Conservation (phyloP, 2,329 filamentous ascomycete species). For the Thelonectria olida region DNA sequence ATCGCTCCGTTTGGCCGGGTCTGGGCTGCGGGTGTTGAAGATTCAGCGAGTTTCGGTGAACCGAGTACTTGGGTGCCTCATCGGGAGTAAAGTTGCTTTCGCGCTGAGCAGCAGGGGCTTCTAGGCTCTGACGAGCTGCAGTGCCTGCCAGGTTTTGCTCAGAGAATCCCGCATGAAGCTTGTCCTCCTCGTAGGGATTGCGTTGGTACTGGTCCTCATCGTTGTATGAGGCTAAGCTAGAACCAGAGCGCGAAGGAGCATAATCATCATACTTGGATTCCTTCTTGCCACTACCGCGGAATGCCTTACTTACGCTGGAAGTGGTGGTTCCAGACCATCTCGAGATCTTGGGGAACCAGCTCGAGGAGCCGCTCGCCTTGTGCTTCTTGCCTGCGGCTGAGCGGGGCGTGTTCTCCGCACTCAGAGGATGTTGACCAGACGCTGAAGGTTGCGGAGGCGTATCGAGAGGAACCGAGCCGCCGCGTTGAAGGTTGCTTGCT, state of each 20-base stretch:
- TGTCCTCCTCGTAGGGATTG: conserved; percentile 68
- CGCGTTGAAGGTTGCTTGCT: conserved; percentile 50
- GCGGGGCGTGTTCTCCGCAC: conserved; percentile 80
- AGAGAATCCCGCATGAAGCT: conserved; percentile 66
- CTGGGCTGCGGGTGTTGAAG: conserved; percentile 83
- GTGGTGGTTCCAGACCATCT: conserved; percentile 97
- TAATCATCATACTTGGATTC: conserved; percentile 69
- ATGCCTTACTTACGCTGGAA: conserved; percentile 83
- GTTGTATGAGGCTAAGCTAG: conserved; percentile 74
- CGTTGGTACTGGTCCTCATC: conserved; percentile 64
- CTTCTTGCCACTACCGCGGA: conserved; percentile 72
- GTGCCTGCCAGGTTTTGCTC: conserved; percentile 55
- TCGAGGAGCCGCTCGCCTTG: conserved; percentile 83
- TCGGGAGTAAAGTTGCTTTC: conserved; percentile 65
- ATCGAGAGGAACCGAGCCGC: conserved; percentile 62
- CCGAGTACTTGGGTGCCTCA: conserved; percentile 84
- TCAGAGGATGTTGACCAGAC: conserved; percentile 54
- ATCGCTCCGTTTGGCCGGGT: conserved; percentile 76
- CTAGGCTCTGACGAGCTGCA: conserved; percentile 35
- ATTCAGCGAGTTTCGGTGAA: conserved; percentile 82
- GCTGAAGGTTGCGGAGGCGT: conserved; percentile 66
- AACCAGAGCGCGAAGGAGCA: conserved; percentile 77
- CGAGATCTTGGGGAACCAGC: conserved; percentile 89
- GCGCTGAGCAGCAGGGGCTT: conserved; percentile 44
- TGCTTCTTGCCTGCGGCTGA: conserved; percentile 77